phyloP scores from a whole-genome alignment of 441 rosid species.

The Hypseocharis bilobata region DNA sequence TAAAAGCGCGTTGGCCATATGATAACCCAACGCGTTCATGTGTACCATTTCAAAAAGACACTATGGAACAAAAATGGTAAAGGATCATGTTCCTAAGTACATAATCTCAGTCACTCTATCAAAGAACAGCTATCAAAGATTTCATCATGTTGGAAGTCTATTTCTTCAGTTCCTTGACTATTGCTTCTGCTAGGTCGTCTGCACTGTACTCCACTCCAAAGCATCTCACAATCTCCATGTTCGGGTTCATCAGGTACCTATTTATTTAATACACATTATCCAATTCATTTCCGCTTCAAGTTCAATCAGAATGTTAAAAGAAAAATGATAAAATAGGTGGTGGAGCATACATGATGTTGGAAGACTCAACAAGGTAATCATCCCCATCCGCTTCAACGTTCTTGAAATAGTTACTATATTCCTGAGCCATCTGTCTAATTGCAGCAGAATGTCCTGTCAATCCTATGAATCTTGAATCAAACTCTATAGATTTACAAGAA shows the following conservation, averaged over 20 bases:
- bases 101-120: too few relatives aligned
- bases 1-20: too few relatives aligned
- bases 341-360: conserved; percentile 57
- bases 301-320: too few relatives aligned
- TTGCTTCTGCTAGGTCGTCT: conserved; percentile 49
- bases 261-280: background rate
- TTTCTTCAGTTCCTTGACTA: conserved; percentile 40
- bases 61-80: too few relatives aligned
- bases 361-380: conserved; percentile 72
- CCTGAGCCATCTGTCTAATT: conserved; percentile 72
- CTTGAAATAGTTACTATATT: conserved; percentile 65
- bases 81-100: too few relatives aligned
- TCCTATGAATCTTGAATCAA: conserved; percentile 59
- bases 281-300: background rate
- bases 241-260: conserved; percentile 75
- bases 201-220: conserved; percentile 67
- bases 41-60: too few relatives aligned
- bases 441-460: conserved; percentile 57
- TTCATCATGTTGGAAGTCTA: background rate
- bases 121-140: too few relatives aligned
- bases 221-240: conserved; percentile 64
- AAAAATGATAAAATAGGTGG: background rate
- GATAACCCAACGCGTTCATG: too few relatives aligned
- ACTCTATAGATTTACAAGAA: conserved; percentile 41
- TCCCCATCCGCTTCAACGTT: conserved; percentile 77